Percentiles rank a stretch among this genome's conserved stretches.
These are phyloP conservation scores for Termitomyces sp. DNA, from an alignment of 768 basidiomycete species.

Conservation along the genomic window DNA sequence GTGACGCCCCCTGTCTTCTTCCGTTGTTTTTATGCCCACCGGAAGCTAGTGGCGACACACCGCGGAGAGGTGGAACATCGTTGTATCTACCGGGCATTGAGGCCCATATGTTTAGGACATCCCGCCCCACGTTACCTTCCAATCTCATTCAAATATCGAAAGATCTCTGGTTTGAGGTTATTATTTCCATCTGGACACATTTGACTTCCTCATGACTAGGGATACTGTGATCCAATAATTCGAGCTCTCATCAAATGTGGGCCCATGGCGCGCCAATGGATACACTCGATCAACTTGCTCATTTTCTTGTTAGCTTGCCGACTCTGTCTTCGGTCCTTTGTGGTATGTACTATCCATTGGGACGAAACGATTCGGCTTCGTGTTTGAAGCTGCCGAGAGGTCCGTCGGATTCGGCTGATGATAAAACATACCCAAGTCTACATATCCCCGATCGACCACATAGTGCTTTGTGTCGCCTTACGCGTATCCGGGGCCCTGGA, in stretches of 20 bases:
- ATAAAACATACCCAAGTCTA: not conserved
- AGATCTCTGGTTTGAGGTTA: not conserved
- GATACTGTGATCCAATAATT: not conserved
- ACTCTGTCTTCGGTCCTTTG: not conserved
- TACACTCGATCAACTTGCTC: no score
- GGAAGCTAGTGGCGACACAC: not conserved
- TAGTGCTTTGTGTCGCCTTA: no score
- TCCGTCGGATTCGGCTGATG: constrained; percentile 5
- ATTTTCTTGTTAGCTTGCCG: no score
- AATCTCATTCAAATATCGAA: no score
- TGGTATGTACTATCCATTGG: no score
- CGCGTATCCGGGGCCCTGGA: no score
- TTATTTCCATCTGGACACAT: not conserved
- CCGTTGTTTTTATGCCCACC: not conserved
- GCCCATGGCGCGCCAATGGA: not conserved
- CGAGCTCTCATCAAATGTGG: not conserved
- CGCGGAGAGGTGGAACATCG: not conserved
- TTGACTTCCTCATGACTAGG: not conserved
- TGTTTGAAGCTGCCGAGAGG: not conserved
- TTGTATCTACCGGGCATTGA: not conserved
- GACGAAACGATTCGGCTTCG: no score
- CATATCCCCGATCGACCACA: not conserved
- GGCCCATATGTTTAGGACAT: not conserved
- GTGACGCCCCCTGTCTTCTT: no score
- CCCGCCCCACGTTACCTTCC: not conserved